Evolutionary conservation across 2,329 filamentous ascomycete species (phyloP).

Genomic region (Aspergillus japonicus): DNA sequence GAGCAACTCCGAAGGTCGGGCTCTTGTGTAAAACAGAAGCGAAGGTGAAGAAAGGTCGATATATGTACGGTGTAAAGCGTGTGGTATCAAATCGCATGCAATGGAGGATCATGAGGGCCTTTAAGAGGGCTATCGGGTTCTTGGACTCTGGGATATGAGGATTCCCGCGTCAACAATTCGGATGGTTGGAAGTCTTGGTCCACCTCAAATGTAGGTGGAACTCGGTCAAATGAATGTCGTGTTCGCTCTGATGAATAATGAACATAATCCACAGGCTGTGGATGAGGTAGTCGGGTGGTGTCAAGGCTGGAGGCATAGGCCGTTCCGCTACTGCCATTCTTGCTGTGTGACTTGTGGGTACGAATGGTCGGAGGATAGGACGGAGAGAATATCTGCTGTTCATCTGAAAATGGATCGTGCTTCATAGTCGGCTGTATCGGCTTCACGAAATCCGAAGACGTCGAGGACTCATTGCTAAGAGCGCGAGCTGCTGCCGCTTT

Average conservation of each 20-base stretch:
- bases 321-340: conserved; percentile 91
- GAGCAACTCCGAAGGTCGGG: conserved; percentile 33
- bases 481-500: conserved; percentile 39
- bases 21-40: conserved; percentile 22
- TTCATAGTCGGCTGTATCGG: conserved; percentile 57
- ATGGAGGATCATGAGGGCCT: conserved; percentile 32
- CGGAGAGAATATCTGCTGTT: conserved; percentile 87
- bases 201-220: conserved; percentile 78
- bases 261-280: conserved; percentile 58
- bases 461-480: conserved; percentile 41
- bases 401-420: conserved; percentile 72
- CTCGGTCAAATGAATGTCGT: conserved; percentile 80
- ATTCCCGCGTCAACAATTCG: conserved; percentile 80
- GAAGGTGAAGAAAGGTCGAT: conserved; percentile 23
- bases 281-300: conserved; percentile 51
- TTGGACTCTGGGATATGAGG: conserved; percentile 44
- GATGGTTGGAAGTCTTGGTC: conserved; percentile 91
- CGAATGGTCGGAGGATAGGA: conserved; percentile 75
- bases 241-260: conserved; percentile 82
- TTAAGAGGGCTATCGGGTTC: conserved; percentile 33
- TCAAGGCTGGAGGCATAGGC: conserved; percentile 68
- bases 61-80: conserved; percentile 30
- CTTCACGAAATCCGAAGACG: conserved; percentile 42
- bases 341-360: conserved; percentile 77
- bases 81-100: conserved; percentile 30